Percentiles rank a stretch among this genome's conserved stretches.
phyloP scores from a whole-genome alignment of 371 early-diverging fungal species.

The Syncephalastrum monosporum region DNA sequence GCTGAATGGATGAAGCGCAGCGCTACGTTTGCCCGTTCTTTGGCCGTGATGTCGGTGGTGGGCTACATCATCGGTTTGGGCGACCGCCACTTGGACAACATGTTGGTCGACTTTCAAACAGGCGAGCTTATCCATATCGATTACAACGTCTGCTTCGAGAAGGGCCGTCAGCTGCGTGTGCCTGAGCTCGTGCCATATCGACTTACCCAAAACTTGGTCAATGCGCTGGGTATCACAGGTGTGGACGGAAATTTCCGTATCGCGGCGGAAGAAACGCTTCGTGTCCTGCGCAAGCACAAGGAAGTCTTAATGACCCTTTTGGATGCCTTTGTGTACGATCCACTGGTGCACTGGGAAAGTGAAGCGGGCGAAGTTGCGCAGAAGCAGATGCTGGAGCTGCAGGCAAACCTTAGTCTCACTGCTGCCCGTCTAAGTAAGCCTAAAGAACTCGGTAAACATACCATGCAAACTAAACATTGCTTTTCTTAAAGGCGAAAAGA shows the following conservation, averaged over 20 bases:
- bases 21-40: slow-evolving; percentile 78
- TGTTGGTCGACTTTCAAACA: slow-evolving; percentile 80
- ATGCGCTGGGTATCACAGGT: slow-evolving; percentile 78
- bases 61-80: slow-evolving; percentile 99
- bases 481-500: slow-evolving; percentile 22
- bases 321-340: slow-evolving; percentile 94
- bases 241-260: slow-evolving; percentile 79
- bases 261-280: slow-evolving; percentile 71
- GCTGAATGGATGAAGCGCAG: slow-evolving; percentile 75
- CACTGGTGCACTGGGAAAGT: slow-evolving; percentile 68
- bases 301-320: slow-evolving; percentile 84
- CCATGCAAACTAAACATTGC: background rate
- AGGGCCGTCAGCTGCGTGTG: slow-evolving; percentile 82
- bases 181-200: slow-evolving; percentile 98
- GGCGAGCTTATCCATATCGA: slow-evolving; percentile 98
- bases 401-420: slow-evolving; percentile 35
- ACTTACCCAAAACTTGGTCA: slow-evolving; percentile 84
- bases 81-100: slow-evolving; percentile 98
- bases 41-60: slow-evolving; percentile 92
- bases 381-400: slow-evolving; percentile 40
- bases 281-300: slow-evolving; percentile 75
- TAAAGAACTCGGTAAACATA: background rate
- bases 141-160: slow-evolving; percentile 97
- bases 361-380: slow-evolving; percentile 40
- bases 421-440: slow-evolving; percentile 35